phyloP scores from a whole-genome alignment of 495 filamentous ascomycete genomes.

The Talaromyces nanjingensis region DNA sequence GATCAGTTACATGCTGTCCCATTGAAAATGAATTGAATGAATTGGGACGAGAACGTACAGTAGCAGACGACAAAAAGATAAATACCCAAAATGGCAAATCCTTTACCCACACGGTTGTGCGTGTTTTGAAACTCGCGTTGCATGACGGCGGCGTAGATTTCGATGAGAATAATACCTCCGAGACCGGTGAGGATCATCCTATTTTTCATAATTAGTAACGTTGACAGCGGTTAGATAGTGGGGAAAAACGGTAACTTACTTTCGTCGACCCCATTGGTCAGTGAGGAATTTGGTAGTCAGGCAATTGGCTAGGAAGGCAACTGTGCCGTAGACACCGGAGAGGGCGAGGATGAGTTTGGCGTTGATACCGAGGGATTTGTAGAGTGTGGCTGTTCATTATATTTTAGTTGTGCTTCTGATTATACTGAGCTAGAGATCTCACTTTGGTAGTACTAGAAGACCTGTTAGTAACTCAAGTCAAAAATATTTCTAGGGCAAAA shows the following conservation, averaged over 20 bases:
- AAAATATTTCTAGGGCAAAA: not conserved
- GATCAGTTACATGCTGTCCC: conserved; percentile 6
- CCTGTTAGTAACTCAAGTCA: not conserved
- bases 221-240: not conserved
- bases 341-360: conserved; percentile 45
- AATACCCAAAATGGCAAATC: conserved; percentile 54
- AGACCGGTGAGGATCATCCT: conserved; percentile 50
- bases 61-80: conserved; percentile 52
- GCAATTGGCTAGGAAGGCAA: conserved; percentile 46
- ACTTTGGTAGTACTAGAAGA: conserved; percentile 46
- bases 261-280: conserved; percentile 55
- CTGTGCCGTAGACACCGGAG: conserved; percentile 49
- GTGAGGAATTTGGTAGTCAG: conserved; percentile 48
- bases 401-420: not conserved
- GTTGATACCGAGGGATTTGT: conserved; percentile 49
- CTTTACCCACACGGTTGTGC: conserved; percentile 48
- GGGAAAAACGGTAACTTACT: conserved; percentile 23
- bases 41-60: conserved; percentile 23
- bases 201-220: not conserved
- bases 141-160: conserved; percentile 55
- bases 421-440: conserved; percentile 8
- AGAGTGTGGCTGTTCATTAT: conserved; percentile 34
- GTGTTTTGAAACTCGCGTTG: conserved; percentile 49
- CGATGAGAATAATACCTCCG: conserved; percentile 41
- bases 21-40: too few relatives aligned